A percentile compares a stretch with the other conserved stretches of the same genome.
phyloP scores from a whole-genome alignment of 441 rosid genomes.

The Theobroma grandiflorum region DNA sequence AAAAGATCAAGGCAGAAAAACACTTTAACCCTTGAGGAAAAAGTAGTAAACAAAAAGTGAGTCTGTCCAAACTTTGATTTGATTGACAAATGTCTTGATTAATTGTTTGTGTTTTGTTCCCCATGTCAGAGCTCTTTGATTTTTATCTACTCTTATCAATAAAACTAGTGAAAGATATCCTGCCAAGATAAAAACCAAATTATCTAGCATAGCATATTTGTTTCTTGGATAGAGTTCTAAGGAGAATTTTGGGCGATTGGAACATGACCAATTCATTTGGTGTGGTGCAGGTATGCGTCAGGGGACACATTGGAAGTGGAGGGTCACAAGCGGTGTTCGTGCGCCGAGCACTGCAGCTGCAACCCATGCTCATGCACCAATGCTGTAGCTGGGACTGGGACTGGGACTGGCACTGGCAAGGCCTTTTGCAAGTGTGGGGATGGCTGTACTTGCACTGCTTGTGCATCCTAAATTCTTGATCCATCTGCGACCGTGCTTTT shows the following conservation, averaged over 20 bases:
- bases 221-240: background rate
- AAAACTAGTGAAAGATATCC: too few relatives aligned
- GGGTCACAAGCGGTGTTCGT: slow-evolving; percentile 53
- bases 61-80: background rate
- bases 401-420: slow-evolving; percentile 35
- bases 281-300: slow-evolving; percentile 35
- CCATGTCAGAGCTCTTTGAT: background rate
- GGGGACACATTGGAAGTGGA: slow-evolving; percentile 29
- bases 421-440: slow-evolving; percentile 54
- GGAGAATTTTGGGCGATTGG: background rate
- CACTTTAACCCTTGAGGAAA: background rate
- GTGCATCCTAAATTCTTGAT: slow-evolving; percentile 39
- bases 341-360: slow-evolving; percentile 74
- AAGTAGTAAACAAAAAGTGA: background rate
- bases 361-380: slow-evolving; percentile 64
- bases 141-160: too few relatives aligned
- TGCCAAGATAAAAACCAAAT: too few relatives aligned
- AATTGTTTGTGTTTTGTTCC: background rate
- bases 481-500: background rate
- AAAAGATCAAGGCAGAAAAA: background rate
- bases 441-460: slow-evolving; percentile 53
- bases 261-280: background rate
- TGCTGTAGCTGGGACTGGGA: slow-evolving; percentile 30
- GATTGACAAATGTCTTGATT: background rate
- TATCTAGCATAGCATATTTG: background rate